A percentile compares a stretch with the other conserved stretches of the same genome.
These are phyloP conservation scores for Sarocladium strictum DNA, from an alignment of 2,329 filamentous ascomycete genomes.

Conservation along the genomic window DNA sequence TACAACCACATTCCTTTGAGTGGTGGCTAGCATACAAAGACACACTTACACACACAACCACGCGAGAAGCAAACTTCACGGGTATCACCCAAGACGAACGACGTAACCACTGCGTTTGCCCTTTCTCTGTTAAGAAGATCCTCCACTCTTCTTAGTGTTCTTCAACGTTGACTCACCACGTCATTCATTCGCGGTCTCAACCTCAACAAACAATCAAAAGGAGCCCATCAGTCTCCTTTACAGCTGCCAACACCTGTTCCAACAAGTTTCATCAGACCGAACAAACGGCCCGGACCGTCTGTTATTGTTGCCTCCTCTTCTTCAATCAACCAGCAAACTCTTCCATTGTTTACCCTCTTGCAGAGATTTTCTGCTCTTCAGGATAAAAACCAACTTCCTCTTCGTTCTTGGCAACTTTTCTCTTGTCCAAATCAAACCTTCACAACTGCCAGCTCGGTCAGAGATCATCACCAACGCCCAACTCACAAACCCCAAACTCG, in stretches of 20 bases:
- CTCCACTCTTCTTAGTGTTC: too few species aligned
- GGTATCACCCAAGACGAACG: too few species aligned
- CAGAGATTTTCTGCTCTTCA: not conserved
- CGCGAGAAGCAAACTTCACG: too few species aligned
- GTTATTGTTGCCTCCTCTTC: not conserved
- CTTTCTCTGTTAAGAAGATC: too few species aligned
- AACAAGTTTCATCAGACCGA: not conserved
- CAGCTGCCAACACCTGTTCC: not conserved
- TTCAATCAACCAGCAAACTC: not conserved
- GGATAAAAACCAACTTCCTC: too few species aligned
- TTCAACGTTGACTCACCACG: not conserved
- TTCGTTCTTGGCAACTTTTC: slow-evolving; percentile 1
- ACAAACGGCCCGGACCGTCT: slow-evolving; percentile 2
- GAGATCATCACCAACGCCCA: not conserved
- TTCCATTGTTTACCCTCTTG: not conserved
- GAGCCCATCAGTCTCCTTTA: not conserved
- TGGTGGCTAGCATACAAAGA: not conserved
- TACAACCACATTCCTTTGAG: slow-evolving; percentile 8
- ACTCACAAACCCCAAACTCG: not conserved
- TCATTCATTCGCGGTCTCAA: not conserved
- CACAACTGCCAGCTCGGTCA: not conserved
- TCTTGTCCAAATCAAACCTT: not conserved
- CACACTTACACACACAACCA: not conserved
- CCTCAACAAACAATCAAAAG: not conserved
- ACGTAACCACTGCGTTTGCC: too few species aligned